These are phyloP conservation scores for Chalara sp. DNA, from an alignment of 2,329 filamentous ascomycete genomes.

Conservation along the genomic window DNA sequence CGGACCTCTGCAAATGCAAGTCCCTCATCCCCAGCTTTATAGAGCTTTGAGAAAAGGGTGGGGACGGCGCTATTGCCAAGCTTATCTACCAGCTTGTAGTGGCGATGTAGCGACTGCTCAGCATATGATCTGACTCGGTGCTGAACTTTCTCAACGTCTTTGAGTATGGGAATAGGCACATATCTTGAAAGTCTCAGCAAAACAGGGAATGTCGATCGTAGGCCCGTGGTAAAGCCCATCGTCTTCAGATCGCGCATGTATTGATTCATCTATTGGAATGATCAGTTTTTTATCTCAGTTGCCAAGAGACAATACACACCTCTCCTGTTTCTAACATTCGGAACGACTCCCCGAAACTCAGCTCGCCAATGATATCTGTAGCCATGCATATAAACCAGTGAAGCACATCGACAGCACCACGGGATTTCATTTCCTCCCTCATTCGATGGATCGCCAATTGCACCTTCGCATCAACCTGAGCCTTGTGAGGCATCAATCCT, in stretches of 20 bases:
- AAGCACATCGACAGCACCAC: slow-evolving; percentile 36
- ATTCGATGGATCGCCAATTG: slow-evolving; percentile 37
- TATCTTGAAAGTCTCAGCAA: not conserved
- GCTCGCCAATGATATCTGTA: slow-evolving; percentile 46
- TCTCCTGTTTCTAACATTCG: slow-evolving; percentile 41
- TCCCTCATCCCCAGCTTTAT: not conserved
- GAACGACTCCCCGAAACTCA: slow-evolving; percentile 51
- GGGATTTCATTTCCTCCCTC: slow-evolving; percentile 33
- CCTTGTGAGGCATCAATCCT: slow-evolving; percentile 26
- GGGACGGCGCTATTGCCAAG: not conserved
- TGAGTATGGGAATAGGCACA: not conserved
- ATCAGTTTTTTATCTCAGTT: not conserved
- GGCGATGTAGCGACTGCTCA: not conserved
- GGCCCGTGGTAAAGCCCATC: not conserved
- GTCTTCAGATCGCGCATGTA: slow-evolving; percentile 27
- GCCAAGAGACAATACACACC: slow-evolving; percentile 26
- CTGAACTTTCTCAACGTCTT: not conserved
- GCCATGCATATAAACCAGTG: slow-evolving; percentile 50
- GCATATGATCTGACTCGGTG: not conserved
- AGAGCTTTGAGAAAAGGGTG: slow-evolving; percentile 1
- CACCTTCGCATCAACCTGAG: slow-evolving; percentile 30
- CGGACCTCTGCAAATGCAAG: not conserved
- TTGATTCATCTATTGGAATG: not conserved
- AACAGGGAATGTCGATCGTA: not conserved
- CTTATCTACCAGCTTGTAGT: not conserved